Conservation (phyloP, 805 yeast species). For the Priceomyces carsonii region DNA sequence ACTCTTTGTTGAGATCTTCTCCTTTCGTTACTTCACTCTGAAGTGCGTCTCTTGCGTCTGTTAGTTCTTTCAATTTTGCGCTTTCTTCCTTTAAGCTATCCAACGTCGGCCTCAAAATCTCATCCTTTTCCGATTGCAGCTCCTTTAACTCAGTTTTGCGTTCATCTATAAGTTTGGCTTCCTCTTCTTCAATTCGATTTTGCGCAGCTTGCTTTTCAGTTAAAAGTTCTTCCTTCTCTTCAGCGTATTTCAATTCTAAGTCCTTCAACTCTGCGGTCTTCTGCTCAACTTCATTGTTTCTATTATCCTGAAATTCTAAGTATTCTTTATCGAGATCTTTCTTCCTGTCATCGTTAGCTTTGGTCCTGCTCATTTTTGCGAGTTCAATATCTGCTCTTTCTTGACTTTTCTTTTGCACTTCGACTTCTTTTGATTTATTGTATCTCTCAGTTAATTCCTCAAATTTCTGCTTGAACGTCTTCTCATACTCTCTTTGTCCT, state of each 20-base stretch:
- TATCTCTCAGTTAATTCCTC: conserved; percentile 35
- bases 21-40: conserved; percentile 45
- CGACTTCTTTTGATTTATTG: conserved; percentile 30
- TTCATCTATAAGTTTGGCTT: conserved; percentile 42
- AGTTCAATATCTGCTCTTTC: conserved; percentile 35
- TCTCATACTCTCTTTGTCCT: conserved; percentile 58
- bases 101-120: conserved; percentile 53
- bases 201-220: conserved; percentile 49
- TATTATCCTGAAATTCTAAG: conserved; percentile 27
- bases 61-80: conserved; percentile 49
- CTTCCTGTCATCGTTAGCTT: conserved; percentile 33
- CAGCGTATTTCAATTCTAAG: conserved; percentile 40
- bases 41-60: conserved; percentile 48
- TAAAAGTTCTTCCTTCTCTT: conserved; percentile 42
- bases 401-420: conserved; percentile 26
- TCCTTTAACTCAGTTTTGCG: conserved; percentile 48
- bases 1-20: conserved; percentile 46
- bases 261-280: conserved; percentile 32
- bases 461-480: conserved; percentile 31
- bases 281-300: conserved; percentile 30
- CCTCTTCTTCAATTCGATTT: conserved; percentile 44
- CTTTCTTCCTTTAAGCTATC: conserved; percentile 53
- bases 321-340: conserved; percentile 28
- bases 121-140: conserved; percentile 55
- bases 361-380: conserved; percentile 35